Percentiles rank a stretch among this genome's conserved stretches.
These are phyloP conservation scores for Crithidia thermophila DNA, from an alignment of 208 protist genomes.

Conservation along the genomic window DNA sequence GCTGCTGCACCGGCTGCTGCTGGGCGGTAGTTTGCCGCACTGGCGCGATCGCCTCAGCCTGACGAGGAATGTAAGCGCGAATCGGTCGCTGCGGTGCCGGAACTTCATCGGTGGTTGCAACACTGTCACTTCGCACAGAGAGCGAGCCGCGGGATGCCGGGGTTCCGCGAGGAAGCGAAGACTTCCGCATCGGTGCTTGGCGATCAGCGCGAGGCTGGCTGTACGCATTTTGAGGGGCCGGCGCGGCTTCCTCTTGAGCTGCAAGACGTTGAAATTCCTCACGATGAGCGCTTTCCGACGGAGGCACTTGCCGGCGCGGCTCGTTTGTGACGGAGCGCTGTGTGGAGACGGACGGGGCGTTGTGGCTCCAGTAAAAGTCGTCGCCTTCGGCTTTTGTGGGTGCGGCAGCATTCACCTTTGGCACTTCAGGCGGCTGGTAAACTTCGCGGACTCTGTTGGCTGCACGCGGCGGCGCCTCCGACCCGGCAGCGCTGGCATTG, in stretches of 20 bases:
- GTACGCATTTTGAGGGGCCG: conserved; percentile 5
- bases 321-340: conserved; percentile 8
- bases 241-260: not conserved
- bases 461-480: too few species aligned
- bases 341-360: not conserved
- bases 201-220: conserved; percentile 21
- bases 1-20: not conserved
- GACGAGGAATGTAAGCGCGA: not conserved
- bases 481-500: too few species aligned
- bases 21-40: not conserved
- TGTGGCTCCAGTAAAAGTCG: conserved; percentile 9
- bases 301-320: not conserved
- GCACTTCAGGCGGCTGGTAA: too few species aligned
- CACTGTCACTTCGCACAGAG: conserved; percentile 1
- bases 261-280: not conserved
- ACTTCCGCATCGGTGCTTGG: conserved; percentile 7
- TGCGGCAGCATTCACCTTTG: not conserved
- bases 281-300: not conserved
- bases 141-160: conserved; percentile 2
- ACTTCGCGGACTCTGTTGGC: too few species aligned
- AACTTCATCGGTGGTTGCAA: not conserved
- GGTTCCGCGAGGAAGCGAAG: not conserved
- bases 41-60: not conserved
- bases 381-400: not conserved
- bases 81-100: not conserved